Evolutionary conservation across 768 basidiomycete species (phyloP), one percentile per base, ranked within the genome.

Genomic region (Tulasnella sp.): DNA sequence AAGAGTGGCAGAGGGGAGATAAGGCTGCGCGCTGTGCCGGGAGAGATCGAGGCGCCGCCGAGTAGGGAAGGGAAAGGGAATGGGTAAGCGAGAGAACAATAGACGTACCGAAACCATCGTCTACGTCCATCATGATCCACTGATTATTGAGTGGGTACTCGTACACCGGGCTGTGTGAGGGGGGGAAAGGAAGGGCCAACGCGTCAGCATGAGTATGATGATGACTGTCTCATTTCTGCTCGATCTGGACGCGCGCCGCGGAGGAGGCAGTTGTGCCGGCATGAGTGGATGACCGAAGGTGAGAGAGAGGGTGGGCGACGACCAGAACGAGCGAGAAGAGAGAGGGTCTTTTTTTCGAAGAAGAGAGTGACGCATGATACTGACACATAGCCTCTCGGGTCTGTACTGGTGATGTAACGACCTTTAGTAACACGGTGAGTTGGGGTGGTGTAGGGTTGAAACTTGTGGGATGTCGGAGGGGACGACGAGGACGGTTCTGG

Each of bases 51-150:
- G 62, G 18, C n/a, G 31, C 31, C 31, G 62, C 62, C 62, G 62
- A 68, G 62, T 74, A 76, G 27, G 44, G 46, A 48, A 48, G 46
- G n/a, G n/a, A n/a, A n/a, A n/a, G n/a, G n/a, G 39, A 39, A 76
- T 16, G 71, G 34, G 56, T 4, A 76, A 6, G 16, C 19, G 16
- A 36, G 12, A 34, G 52, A 62, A 77, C 36, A 27, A 2, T 18
- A 40, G 44, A 46, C 78, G 42, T 74, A 74, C 78, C 71, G 84
- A 94, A 96, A 3, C 95, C 95, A 84, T 95, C 94, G 84, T 96
- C 95, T 83, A 94, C 93, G 86, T 96, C 95, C 90, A 96, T 94
- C 95, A 96, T 96, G 83, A 96, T 94, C 93, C 94, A 95, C 83
- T 96, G 94, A 31, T 92, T 93, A 81, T 94, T 94, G 78, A 96